Percentiles rank a stretch among this genome's conserved stretches.
Conservation (phyloP, 116 monocot genomes). For the Zostera marina region DNA sequence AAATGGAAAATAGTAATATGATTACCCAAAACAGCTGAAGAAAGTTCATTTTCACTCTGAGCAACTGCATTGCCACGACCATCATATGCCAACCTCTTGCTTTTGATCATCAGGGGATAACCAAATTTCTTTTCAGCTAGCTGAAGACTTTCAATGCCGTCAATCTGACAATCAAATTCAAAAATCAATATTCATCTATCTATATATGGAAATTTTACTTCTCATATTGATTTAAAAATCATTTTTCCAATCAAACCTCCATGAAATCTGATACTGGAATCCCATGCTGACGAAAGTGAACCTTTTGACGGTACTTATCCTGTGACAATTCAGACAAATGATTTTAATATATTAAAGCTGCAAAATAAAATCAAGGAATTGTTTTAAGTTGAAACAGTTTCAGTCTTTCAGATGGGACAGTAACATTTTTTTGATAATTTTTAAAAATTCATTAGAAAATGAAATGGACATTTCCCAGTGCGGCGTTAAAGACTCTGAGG, state of each 20-base stretch:
- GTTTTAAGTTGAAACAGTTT: too few species aligned
- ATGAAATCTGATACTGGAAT: constrained; percentile 85
- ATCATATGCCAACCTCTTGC: constrained; percentile 83
- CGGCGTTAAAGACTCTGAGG: too few species aligned
- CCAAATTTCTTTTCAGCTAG: constrained; percentile 66
- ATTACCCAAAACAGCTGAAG: constrained; percentile 56
- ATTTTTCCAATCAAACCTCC: constrained; percentile 19
- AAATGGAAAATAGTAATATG: too few species aligned
- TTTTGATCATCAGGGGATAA: constrained; percentile 94
- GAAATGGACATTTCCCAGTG: too few species aligned
- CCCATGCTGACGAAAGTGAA: constrained; percentile 62
- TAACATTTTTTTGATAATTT: too few species aligned
- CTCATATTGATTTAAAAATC: neutral
- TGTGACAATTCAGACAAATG: constrained; percentile 12
- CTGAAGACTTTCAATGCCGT: constrained; percentile 34
- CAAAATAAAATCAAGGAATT: too few species aligned
- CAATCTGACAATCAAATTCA: constrained; percentile 27
- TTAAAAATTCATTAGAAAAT: too few species aligned
- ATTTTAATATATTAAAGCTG: neutral
- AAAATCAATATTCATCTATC: neutral
- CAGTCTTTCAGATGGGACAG: too few species aligned
- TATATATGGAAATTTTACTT: neutral
- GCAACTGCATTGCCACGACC: constrained; percentile 93
- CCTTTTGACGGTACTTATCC: constrained; percentile 92
- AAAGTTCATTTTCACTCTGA: constrained; percentile 55